Evolutionary conservation across 1,284 basidiomycete genomes (phyloP).

Genomic region (Papiliotrema flavescens): DNA sequence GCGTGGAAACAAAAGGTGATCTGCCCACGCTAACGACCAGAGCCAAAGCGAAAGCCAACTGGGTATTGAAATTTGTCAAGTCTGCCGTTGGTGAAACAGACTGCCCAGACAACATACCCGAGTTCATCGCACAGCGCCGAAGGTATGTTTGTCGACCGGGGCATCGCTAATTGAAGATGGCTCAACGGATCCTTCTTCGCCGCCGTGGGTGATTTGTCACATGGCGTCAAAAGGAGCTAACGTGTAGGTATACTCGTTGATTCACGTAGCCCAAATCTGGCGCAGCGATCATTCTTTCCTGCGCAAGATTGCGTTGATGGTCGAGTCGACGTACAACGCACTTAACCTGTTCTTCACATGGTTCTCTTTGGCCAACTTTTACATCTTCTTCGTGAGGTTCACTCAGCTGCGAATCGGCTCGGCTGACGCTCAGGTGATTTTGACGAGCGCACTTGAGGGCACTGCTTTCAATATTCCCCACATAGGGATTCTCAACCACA

Average conservation of each 20-base stretch:
- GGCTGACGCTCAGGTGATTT: conserved; percentile 59
- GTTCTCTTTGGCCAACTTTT: conserved; percentile 90
- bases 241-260: conserved; percentile 43
- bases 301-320: conserved; percentile 69
- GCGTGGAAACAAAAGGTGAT: conserved; percentile 12
- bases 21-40: conserved; percentile 12
- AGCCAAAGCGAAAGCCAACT: conserved; percentile 81
- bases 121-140: conserved; percentile 80
- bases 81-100: conserved; percentile 94
- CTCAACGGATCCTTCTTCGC: conserved; percentile 87
- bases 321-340: conserved; percentile 82
- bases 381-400: conserved; percentile 82
- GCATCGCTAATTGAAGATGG: conserved; percentile 35
- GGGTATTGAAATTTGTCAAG: conserved; percentile 96
- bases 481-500: conserved; percentile 73
- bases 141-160: conserved; percentile 51
- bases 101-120: conserved; percentile 86
- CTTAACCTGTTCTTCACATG: conserved; percentile 87
- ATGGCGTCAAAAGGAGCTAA: background rate
- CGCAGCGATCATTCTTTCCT: conserved; percentile 75
- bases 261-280: conserved; percentile 77
- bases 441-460: conserved; percentile 83
- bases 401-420: background rate
- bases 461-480: conserved; percentile 63
- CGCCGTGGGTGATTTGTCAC: conserved; percentile 48